Base-by-base conservation (phyloP, 306 rosid species). In the Phaseolus lunatus region DNA sequence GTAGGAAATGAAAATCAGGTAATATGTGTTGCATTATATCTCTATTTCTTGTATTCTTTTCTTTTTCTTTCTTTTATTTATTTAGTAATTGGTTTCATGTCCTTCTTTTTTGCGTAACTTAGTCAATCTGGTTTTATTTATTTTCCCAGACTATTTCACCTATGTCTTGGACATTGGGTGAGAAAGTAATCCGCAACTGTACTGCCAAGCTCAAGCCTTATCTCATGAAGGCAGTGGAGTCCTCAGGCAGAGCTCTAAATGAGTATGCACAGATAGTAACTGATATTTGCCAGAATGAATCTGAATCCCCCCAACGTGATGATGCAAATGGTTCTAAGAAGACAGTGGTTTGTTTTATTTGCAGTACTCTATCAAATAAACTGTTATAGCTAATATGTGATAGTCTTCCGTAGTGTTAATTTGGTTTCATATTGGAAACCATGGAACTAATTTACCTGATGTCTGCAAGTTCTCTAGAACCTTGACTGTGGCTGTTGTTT, bases 1-100 rank as follows among this genome's bases (percentile, higher is more conserved):
- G 77, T 87, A 14, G 70, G 57, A 71, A 93, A 85, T 83, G 92
- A 87, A 84, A 87, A 85, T 63, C 84, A 84, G 94, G 98, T 93
- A 67, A 31, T 35, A 1, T 44, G 49, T 31, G 57, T 69, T 52
- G 47, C 64, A 26, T 44, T 47, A 24, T 65, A 26, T 76, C 76
- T 33, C 76, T 33, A 70, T 68, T 58, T 59, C 52, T 26, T 27
- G 15, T 63, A 14, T 56, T 26, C n/a, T 39, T 74, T 70, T 24
- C 52, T 71, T 54, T 29, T 31, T 20, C 29, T 20, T 18, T 53
- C 20, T 78, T 45, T 61, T 64, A 10, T 50, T 76, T 15, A 26
- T 63, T 31, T 44, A 14, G 3, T 78, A 37, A 26, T 67, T 76
- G 0, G 67, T 73, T 59, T 18, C 45, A 61, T 24, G 24, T 24